Base-by-base conservation (phyloP, 148 eudicot species). In the Dianthus caryophyllus region DNA sequence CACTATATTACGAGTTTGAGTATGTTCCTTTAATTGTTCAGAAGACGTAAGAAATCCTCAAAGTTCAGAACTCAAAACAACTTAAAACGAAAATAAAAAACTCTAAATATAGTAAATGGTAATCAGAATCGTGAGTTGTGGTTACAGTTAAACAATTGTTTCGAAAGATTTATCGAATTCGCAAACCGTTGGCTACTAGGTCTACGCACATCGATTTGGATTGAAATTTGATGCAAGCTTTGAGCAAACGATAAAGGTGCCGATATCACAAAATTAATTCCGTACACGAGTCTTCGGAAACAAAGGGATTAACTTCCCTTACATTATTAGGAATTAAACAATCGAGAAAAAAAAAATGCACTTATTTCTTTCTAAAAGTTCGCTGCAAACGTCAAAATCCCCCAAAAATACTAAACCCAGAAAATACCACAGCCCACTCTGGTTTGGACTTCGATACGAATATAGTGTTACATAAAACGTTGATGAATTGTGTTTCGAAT, bases 251-350 rank as follows among this genome's bases (percentile, higher is more conserved):
- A 2, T 33, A 4, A 26, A 25, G 4, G 2, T 22, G 58, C 11
- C 9, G 58, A 53, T 20, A 22, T 11, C 16, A 24, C 29, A 13
- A 56, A 9, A 56, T 9, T 25, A 38, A 29, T 53, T 24, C 30
- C 58, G 24, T 22, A 25, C 33, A 24, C 17, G 31, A 57, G 21
- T 30, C 33, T 4, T 4, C 24, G 61, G 36, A 60, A 59, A 29
- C 39, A 50, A 46, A 24, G 64, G 65, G 44, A 18, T 2, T 38
- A 69, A 46, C 43, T 25, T 44, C 60, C 31, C 66, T 61, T 43
- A 25, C 66, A 65, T 75, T 70, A 75, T 75, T 75, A 70, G 29
- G 48, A 64, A 48, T 25, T 9, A 46, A 60, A 41, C 39, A 62
- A 71, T 27, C n/a, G 59, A 7, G n/a, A n/a, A n/a, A 51, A 33